Evolutionary conservation across 169 alveolate genomes (phyloP), one percentile per base, ranked within the genome.

Genomic region (Plasmodium gallinaceum): DNA sequence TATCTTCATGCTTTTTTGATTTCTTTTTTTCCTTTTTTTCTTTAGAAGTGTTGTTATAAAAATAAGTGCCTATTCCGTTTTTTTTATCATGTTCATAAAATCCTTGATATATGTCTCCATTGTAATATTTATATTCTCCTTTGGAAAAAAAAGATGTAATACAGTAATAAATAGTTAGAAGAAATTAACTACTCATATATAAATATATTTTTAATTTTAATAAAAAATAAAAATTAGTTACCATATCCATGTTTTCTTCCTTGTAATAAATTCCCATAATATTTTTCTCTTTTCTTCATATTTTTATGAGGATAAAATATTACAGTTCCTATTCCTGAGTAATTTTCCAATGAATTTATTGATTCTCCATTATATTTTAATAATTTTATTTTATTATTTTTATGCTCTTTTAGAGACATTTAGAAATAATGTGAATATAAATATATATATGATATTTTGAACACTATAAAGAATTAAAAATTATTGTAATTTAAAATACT

Each of bases 201-300:
- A 52, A 7, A 52, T 52, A 22, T 58, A 58, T 37, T 24, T 5
- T 64, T 9, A 22, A 46, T 69, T 22, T 46, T 22, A 43, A 22
- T 62, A 52, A 9, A 39, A n/a, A 42, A 14, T 22, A 14, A 48
- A 65, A 0, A 24, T 10, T 51, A 16, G 60, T 26, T 45, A 76
- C 88, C 88, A 65, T 76, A 76, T 76, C 88, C 88, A 54, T 76
- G 88, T 76, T 58, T 76, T 76, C 64, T 64, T 43, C 88, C 88
- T 16, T 45, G 76, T 54, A 76, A 76, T 64, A 76, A 45, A 64
- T 76, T 62, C 45, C 88, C 88, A 24, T 76, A 76, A 76, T 76
- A 76, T 57, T 76, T 76, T 52, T 76, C 88, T 54, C 32, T 10
- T 32, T 51, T 64, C 74, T 76, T 76, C 52, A 9, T 14, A 48